Percentiles rank a stretch among this genome's conserved stretches.
These are phyloP conservation scores for Ambispora gerdemannii DNA, from an alignment of 192 early-diverging fungal species.

Conservation along the genomic window DNA sequence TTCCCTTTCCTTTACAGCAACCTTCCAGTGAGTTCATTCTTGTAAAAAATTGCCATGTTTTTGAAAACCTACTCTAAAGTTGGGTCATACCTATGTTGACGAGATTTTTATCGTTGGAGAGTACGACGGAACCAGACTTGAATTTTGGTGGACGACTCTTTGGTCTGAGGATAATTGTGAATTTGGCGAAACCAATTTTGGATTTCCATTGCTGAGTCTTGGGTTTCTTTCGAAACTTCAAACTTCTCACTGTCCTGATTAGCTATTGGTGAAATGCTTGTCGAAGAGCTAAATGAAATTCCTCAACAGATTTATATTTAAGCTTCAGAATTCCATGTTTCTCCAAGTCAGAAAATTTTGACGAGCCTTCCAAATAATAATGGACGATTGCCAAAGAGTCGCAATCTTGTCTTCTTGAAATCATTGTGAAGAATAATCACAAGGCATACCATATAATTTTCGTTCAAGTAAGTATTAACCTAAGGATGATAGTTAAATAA, in stretches of 20 bases:
- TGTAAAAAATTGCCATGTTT: background rate
- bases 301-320: background rate
- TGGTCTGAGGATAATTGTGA: background rate
- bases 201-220: background rate
- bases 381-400: constrained; percentile 14
- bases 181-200: background rate
- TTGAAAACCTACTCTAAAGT: background rate
- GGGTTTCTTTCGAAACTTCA: background rate
- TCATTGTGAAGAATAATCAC: too few relatives aligned
- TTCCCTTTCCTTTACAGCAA: too few relatives aligned
- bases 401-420: too few relatives aligned
- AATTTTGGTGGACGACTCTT: constrained; percentile 4
- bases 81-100: background rate
- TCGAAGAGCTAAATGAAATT: constrained; percentile 10
- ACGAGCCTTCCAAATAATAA: background rate
- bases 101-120: constrained; percentile 7
- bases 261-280: constrained; percentile 1
- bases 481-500: constrained; percentile 13
- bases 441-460: background rate
- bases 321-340: background rate
- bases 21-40: too few relatives aligned
- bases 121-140: too few relatives aligned
- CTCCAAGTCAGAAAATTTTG: background rate
- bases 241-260: background rate
- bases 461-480: constrained; percentile 16